Base-by-base conservation (phyloP, 306 rosid species). In the Fragaria vesca region DNA sequence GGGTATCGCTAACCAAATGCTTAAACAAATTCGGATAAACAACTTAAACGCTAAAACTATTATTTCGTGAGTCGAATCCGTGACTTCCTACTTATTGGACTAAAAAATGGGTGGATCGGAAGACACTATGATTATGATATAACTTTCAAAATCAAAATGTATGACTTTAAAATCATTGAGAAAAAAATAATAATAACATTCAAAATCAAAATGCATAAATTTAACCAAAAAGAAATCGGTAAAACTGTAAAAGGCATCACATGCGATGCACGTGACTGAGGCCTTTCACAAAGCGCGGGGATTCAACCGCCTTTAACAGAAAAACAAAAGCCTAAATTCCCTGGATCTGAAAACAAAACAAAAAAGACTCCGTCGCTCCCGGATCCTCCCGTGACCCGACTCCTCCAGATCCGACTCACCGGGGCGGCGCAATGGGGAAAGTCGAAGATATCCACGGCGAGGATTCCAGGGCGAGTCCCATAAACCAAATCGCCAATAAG, bases 341-440 rank as follows among this genome's bases (percentile, higher is more conserved):
- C 55, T n/a, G 36, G 78, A 45, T 61, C 61, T 45, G 71, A 15
- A 38, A 13, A n/a, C 36, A 55, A 42, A 7, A 42, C 2, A 42
- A 7, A 42, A 42, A 21, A n/a, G 8, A 8, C 1, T 73, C 40
- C 58, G 11, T 8, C 8, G 52, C 52, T 12, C 26, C 55, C 63
- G 3, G 69, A 26, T 58, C 69, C 68, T 28, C 20, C 68, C 68
- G 40, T 30, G 6, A 62, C 42, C 68, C 69, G 9, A 32, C 11
- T 26, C 16, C 4, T 45, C 48, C n/a, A 50, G 65, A 34, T 57
- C 75, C 38, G 36, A 79, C 36, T 73, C 70, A 47, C 54, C 54
- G 6, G 34, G 12, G 28, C 78, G 51, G 21, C 12, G 69, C 34
- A 78, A 91, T 90, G 97, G 97, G 86, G 76, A 85, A 82, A 71